Evolutionary conservation across 805 yeast genomes (phyloP), one percentile per base, ranked within the genome.

Genomic region (Candida nemodendra): DNA sequence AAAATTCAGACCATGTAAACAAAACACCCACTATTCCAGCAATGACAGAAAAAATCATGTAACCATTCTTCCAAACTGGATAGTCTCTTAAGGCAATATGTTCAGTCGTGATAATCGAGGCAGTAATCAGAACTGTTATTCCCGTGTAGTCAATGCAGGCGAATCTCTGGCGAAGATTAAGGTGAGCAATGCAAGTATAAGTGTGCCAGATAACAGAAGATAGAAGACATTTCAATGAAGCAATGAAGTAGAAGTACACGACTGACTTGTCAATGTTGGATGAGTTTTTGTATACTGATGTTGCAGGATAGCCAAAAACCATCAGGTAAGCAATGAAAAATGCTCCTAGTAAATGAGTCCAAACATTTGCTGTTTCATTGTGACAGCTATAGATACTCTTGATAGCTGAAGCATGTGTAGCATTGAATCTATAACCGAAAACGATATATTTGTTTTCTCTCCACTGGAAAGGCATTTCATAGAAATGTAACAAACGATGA

Each of bases 111-210:
- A 93, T 67, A 31, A 93, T 84, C 2, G 96, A 85, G 12, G 95
- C 91, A 0, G 96, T 84, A 51, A 91, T 90, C 47, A 93, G 67
- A 11, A 89, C 74, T 0, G 97, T 88, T 49, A 91, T 91, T 2
- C 99, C 99, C 5, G 95, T 83, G 62, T 91, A 91, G 65, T 91
- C 99, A 29, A 90, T 79, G 61, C 99, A 93, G 0, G 96, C 96
- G 64, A 85, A 87, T 36, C 78, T 75, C 47, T 80, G 72, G 57
- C 96, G 74, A 45, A 79, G 59, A 15, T 67, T 53, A 30, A 84
- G 61, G 34, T 73, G 72, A 13, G 91, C 78, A 47, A 88, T 84
- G 44, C 88, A 81, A 42, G 84, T 78, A 62, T 88, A 90, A 3
- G 97, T 85, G 62, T 91, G 99, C 97, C 97, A 91, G 28, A 82